Conservation (phyloP, 176 grass and related monocot species). For the Areca catechu region DNA sequence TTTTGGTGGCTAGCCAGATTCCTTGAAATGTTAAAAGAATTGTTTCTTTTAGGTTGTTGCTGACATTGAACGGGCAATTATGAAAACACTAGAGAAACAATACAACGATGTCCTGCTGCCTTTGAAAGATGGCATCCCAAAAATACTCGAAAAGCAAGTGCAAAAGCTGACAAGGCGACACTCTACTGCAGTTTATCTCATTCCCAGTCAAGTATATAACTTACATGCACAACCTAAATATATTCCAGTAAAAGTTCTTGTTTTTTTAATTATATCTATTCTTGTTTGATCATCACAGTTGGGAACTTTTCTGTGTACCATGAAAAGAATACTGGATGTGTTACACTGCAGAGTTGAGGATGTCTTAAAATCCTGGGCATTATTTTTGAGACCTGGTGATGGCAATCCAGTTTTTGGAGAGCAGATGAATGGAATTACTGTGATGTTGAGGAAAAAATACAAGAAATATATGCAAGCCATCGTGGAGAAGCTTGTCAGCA, state of each 20-base stretch:
- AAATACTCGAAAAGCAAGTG: conserved; percentile 84
- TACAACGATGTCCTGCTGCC: conserved; percentile 59
- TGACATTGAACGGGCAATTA: conserved; percentile 76
- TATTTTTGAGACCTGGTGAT: conserved; percentile 54
- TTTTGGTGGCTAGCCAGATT: too few relatives aligned
- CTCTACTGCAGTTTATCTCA: conserved; percentile 48
- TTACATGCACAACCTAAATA: neutral
- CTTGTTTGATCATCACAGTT: conserved; percentile 38
- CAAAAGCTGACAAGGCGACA: conserved; percentile 84
- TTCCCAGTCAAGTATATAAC: conserved; percentile 59
- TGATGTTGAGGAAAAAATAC: conserved; percentile 82
- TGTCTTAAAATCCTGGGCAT: conserved; percentile 67
- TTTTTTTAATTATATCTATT: neutral
- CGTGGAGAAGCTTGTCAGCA: conserved; percentile 68
- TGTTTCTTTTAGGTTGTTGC: conserved; percentile 57
- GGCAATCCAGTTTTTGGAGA: conserved; percentile 64
- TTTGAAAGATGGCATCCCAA: conserved; percentile 76
- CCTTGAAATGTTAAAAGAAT: neutral
- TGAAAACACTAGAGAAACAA: conserved; percentile 79
- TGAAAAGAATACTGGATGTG: conserved; percentile 91
- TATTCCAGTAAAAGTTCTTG: too few relatives aligned
- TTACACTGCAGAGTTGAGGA: conserved; percentile 73
- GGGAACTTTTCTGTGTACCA: conserved; percentile 85
- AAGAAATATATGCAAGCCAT: conserved; percentile 82
- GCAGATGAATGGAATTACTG: conserved; percentile 84